Evolutionary conservation across 805 yeast species (phyloP), one percentile per base, ranked within the genome.

Genomic region (Yarrowia keelungensis): DNA sequence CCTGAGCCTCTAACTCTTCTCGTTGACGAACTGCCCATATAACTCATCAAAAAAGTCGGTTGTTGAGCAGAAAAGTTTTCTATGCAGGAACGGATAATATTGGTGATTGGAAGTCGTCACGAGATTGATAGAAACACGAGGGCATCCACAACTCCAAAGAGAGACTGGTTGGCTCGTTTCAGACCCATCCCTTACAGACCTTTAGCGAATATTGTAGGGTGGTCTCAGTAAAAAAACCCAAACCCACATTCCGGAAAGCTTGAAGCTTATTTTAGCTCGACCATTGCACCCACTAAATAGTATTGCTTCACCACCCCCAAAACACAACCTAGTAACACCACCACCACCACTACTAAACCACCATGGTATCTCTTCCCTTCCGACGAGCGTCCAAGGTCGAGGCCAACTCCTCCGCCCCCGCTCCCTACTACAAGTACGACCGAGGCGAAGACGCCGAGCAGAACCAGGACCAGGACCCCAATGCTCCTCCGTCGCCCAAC

Each of bases 351-450:
- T 36, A 16, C 35, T 3, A 54, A 46, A 22, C 7, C n/a, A 41
- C 47, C 45, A 62, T 62, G 67, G 67, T 62, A 10, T 47, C 54
- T 19, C 43, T 62, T 22, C 56, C 67, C n/a, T 62, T 62, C 56
- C 43, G 56, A 49, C 43, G 56, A 39, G 51, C 67, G 26, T 47
- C 54, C 56, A 49, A 62, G 39, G 67, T 47, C 39, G 67, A 36
- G 46, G 56, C 67, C 56, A 47, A 47, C 56, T 62, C 67, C 19
- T 36, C 56, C 2, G 67, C 54, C 10, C 67, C 67, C 15, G 67
- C 67, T 14, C 67, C 67, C n/a, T 62, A 62, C 67, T 62, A 62
- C 67, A 62, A 49, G 47, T 62, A 62, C 47, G 67, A 62, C 54
- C 43, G 56, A 39, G 67, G 56, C 4, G 67, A 62, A 1, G 67